Conservation (phyloP, 1,284 basidiomycete species). For the Bjerkandera adusta region DNA sequence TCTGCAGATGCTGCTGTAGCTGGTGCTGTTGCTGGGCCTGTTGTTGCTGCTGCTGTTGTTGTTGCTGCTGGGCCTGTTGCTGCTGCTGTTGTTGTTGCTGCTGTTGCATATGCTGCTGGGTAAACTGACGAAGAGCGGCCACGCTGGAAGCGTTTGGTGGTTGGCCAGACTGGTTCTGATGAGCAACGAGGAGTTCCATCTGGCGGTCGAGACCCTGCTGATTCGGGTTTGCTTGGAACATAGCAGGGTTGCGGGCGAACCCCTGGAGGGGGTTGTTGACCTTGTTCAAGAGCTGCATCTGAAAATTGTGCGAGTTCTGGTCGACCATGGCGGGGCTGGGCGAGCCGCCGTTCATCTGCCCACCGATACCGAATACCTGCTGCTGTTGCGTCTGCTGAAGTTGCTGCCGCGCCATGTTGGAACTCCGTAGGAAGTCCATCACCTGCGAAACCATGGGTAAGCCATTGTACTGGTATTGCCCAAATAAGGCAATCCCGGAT, state of each 20-base stretch:
- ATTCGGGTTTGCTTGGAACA: slow-evolving; percentile 4
- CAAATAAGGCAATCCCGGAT: slow-evolving; percentile 11
- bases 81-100: slow-evolving; percentile 32
- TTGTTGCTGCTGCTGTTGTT: slow-evolving; percentile 19
- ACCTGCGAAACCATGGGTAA: slow-evolving; percentile 36
- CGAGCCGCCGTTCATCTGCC: slow-evolving; percentile 12
- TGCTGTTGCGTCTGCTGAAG: slow-evolving; percentile 13
- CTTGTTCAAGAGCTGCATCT: slow-evolving; percentile 2
- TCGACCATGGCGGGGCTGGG: slow-evolving; percentile 6
- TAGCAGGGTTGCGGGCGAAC: background rate
- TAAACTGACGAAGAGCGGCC: slow-evolving; percentile 2
- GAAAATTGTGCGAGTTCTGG: slow-evolving; percentile 8
- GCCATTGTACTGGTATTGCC: slow-evolving; percentile 13
- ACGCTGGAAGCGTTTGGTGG: slow-evolving; percentile 6
- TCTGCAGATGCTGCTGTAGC: slow-evolving; percentile 19
- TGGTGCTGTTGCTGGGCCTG: slow-evolving; percentile 16
- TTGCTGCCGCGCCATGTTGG: slow-evolving; percentile 29
- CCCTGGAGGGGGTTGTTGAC: slow-evolving; percentile 2
- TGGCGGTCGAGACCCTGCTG: slow-evolving; percentile 33
- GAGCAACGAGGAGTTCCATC: slow-evolving; percentile 30
- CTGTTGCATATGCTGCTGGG: slow-evolving; percentile 23
- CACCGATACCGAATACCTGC: slow-evolving; percentile 11
- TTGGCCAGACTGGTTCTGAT: slow-evolving; percentile 28
- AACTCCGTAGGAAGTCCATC: slow-evolving; percentile 44
- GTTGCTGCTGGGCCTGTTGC: slow-evolving; percentile 21